These are phyloP conservation scores for Fusarium miscanthi DNA, from an alignment of 2,329 filamentous ascomycete species.

Conservation along the genomic window DNA sequence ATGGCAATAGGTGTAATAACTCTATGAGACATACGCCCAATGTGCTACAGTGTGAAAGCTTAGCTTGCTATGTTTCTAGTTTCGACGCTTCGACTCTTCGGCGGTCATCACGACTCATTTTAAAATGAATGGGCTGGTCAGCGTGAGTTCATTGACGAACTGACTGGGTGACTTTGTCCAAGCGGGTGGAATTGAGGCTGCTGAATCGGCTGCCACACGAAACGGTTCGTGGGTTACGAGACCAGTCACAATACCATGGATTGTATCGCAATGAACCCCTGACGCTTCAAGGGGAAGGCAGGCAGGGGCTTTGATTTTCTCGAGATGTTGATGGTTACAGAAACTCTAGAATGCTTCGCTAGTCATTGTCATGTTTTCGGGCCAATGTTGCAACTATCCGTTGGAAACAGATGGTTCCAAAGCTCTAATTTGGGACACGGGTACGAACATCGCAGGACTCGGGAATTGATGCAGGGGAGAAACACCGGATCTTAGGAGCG, in stretches of 20 bases:
- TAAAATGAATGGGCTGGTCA: neutral
- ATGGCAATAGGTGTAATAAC: constrained; percentile 7
- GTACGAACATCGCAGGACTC: constrained; percentile 15
- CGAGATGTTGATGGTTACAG: neutral
- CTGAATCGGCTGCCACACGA: constrained; percentile 36
- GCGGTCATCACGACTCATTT: constrained; percentile 20
- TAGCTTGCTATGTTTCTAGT: neutral
- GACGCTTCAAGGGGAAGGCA: constrained; percentile 12
- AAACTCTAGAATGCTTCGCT: constrained; percentile 3
- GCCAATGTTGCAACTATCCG: constrained; percentile 34
- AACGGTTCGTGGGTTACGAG: constrained; percentile 31
- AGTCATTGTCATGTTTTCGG: constrained; percentile 29
- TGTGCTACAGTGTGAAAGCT: neutral
- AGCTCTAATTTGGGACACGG: neutral
- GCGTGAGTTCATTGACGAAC: constrained; percentile 14
- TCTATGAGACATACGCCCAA: neutral
- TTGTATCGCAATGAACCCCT: constrained; percentile 34
- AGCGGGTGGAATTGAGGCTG: constrained; percentile 39
- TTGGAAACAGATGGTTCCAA: constrained; percentile 14
- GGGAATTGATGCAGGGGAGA: constrained; percentile 17
- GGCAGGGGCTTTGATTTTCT: neutral
- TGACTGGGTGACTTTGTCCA: neutral
- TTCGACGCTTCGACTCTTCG: constrained; percentile 1
- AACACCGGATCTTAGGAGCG: constrained; percentile 20
- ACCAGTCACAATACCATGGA: constrained; percentile 24